Evolutionary conservation across 1,284 basidiomycete genomes (phyloP), one percentile per base, ranked within the genome.

Genomic region (Pseudozyma pruni): DNA sequence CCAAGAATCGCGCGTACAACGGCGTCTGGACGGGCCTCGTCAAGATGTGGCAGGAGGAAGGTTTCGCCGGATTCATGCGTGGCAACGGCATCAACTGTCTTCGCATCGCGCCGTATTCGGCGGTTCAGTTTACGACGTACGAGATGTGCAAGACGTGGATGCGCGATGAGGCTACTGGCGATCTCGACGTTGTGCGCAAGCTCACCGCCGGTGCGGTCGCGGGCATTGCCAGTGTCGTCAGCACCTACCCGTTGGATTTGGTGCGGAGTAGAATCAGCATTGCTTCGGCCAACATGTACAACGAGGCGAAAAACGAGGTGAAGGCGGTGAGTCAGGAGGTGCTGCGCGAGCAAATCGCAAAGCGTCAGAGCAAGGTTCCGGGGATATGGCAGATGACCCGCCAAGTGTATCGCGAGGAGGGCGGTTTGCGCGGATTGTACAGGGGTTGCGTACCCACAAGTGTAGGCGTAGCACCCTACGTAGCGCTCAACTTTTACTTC

Each of bases 181-280:
- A 89, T 67, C 86, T 97, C 11, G 91, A 93, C 82, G 93, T 92
- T 31, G 89, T 90, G 1, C 89, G 90, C 60, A 87, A 93, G 45
- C 85, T 97, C 34, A 85, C 88, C 1, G 89, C 91, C 43, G 94
- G 94, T 69, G 94, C 92, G 4, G 84, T 94, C 4, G 94, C 93
- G 34, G 94, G 94, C 22, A 91, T 95, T 61, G 91, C 91, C 9
- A 92, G 91, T 68, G 94, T 94, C 57, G 91, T 90, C 67, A 88
- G 91, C 29, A 97, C 94, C 79, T 97, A 96, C 84, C 94, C 94
- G 4, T 84, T 97, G 67, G 94, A 97, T 83, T 88, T 97, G 51
- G 91, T 97, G 20, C 88, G 94, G 48, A 91, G 92, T n/a, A 87
- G 94, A 43, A 86, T 97, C 71, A 94, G 92, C 25, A 95, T 97